Base-by-base conservation (phyloP, 768 basidiomycete species). In the Myochromella boudieri region DNA sequence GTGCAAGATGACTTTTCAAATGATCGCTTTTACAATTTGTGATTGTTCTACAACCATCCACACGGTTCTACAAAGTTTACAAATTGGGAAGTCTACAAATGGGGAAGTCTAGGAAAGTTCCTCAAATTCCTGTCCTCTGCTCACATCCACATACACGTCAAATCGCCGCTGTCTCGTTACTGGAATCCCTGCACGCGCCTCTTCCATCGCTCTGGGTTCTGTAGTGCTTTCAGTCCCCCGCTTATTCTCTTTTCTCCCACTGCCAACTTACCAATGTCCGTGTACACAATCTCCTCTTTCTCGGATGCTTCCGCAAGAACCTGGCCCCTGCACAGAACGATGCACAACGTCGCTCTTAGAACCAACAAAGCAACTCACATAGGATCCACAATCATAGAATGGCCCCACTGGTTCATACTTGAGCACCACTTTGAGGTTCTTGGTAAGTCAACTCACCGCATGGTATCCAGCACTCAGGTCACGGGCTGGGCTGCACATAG, bases 401-500 rank as follows among this genome's bases (percentile, higher is more conserved):
- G 93, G 3, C 93, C 91, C 81, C 88, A 93, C 91, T 92, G 32
- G 22, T 24, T 48, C 37, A 37, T 14, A 46, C 31, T 4, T 25
- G 17, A 27, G 22, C 21, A 37, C 22, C 29, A 44, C 15, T 56
- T 25, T 47, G 12, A 34, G 14, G 28, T 29, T 29, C 8, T 28
- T 25, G 29, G 10, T 46, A 15, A 10, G 29, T 8, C 15, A 24
- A 70, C 85, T 54, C 55, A 91, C 89, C 46, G 95, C 93, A 60
- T 97, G 92, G 65, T 98, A 98, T 12, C 76, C 76, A 15, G 91
- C 88, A 8, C 68, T 81, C 55, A 86, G 60, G 54, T 95, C 86
- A 18, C 95, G 80, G 2, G 97, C 95, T 24, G 95, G 94, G 46
- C 93, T 97, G 61, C 93, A 95, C 92, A 95, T 95, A 1, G 89